These are phyloP conservation scores for Fragilaria crotonensis DNA, from an alignment of 108 stramenopile genomes.

Conservation along the genomic window DNA sequence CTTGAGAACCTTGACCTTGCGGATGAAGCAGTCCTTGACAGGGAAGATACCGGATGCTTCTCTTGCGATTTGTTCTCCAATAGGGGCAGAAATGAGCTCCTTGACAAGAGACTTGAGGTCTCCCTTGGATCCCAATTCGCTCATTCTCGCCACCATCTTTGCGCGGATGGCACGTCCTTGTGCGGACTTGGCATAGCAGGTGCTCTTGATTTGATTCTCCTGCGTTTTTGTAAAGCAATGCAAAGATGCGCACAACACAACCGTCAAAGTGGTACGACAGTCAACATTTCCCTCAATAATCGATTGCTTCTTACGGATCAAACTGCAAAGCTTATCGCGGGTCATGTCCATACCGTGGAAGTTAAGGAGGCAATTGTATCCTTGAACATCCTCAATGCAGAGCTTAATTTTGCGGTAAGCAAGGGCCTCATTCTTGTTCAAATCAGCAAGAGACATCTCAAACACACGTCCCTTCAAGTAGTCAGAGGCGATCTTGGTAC, in stretches of 20 bases:
- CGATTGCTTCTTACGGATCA: constrained; percentile 99
- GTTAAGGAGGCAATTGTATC: constrained; percentile 96
- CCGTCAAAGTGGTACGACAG: constrained; percentile 97
- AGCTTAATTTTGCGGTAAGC: constrained; percentile 98
- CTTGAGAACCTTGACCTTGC: constrained; percentile 99
- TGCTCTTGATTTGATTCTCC: constrained; percentile 93
- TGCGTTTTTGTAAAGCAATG: constrained; percentile 98
- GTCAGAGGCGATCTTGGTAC: constrained; percentile 98
- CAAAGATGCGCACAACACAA: constrained; percentile 96
- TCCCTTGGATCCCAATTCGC: constrained; percentile 93
- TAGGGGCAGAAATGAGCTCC: constrained; percentile 92
- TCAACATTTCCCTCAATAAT: constrained; percentile 99
- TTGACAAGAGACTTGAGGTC: constrained; percentile 97
- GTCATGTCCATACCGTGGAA: constrained; percentile 99
- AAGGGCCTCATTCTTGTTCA: constrained; percentile 93
- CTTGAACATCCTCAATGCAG: constrained; percentile 98
- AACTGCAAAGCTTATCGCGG: constrained; percentile 97
- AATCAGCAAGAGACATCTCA: constrained; percentile 95
- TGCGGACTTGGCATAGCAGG: constrained; percentile 96
- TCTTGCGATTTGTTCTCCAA: constrained; percentile 90
- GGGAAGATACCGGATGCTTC: constrained; percentile 92
- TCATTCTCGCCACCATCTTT: constrained; percentile 96
- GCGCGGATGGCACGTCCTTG: constrained; percentile 94
- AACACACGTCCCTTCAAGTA: constrained; percentile 97
- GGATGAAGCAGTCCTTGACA: constrained; percentile 97